Evolutionary conservation across 1,284 basidiomycete genomes (phyloP).

Genomic region (Clitocybe nebularis): DNA sequence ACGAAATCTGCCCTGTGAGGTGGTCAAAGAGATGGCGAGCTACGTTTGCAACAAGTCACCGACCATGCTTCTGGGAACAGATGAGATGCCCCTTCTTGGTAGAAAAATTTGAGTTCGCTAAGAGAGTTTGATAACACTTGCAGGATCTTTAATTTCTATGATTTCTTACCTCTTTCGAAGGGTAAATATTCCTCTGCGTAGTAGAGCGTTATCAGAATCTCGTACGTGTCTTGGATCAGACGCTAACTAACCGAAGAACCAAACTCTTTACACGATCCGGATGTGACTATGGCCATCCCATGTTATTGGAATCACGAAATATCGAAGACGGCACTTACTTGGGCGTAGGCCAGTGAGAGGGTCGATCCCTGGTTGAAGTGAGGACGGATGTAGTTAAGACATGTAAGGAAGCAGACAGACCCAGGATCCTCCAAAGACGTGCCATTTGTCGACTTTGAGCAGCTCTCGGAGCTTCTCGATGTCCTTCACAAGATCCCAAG

Average conservation of each 20-base stretch:
- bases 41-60: slow-evolving; percentile 11
- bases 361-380: slow-evolving; percentile 71
- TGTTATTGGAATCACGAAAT: slow-evolving; percentile 3
- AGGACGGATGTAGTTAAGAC: background rate
- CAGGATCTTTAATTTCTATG: no score
- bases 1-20: slow-evolving; percentile 74
- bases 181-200: slow-evolving; percentile 80
- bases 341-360: slow-evolving; percentile 83
- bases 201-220: background rate
- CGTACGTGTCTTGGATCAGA: background rate
- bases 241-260: slow-evolving; percentile 63
- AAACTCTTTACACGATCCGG: slow-evolving; percentile 79
- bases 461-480: slow-evolving; percentile 79
- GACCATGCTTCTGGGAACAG: slow-evolving; percentile 89
- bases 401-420: slow-evolving; percentile 32
- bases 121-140: background rate
- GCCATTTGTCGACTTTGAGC: slow-evolving; percentile 79
- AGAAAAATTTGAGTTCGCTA: slow-evolving; percentile 90
- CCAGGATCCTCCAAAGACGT: slow-evolving; percentile 92
- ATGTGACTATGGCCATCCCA: slow-evolving; percentile 49
- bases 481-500: slow-evolving; percentile 92
- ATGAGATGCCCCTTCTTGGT: slow-evolving; percentile 79
- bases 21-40: slow-evolving; percentile 1
- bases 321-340: slow-evolving; percentile 40
- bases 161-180: slow-evolving; percentile 62